These are phyloP conservation scores for Aspergillus sp. DNA, from an alignment of 2,329 filamentous ascomycete genomes.

Conservation along the genomic window DNA sequence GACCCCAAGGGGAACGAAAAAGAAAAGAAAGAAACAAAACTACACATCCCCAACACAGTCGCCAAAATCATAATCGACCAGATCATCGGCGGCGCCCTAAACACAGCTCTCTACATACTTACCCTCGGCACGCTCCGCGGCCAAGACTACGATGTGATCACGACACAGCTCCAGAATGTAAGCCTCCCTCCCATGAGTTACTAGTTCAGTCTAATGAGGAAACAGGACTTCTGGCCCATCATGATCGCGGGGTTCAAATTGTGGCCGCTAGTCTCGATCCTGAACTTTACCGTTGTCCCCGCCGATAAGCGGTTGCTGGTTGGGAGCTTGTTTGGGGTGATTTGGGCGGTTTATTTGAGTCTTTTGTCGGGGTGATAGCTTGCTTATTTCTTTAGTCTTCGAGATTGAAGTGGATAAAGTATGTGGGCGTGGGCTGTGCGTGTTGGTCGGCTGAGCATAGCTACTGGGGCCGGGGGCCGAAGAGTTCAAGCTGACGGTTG, in stretches of 20 bases:
- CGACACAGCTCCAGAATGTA: slow-evolving; percentile 28
- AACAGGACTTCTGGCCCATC: slow-evolving; percentile 31
- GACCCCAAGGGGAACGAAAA: slow-evolving; percentile 5
- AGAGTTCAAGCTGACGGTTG: too few species aligned
- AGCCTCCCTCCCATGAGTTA: slow-evolving; percentile 5
- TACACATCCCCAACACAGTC: slow-evolving; percentile 30
- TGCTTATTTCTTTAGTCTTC: background rate
- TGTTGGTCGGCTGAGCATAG: too few species aligned
- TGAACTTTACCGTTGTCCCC: slow-evolving; percentile 34
- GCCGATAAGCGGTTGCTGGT: slow-evolving; percentile 29
- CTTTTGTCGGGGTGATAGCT: slow-evolving; percentile 18
- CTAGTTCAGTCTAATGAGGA: too few species aligned
- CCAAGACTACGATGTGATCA: slow-evolving; percentile 24
- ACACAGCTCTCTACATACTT: slow-evolving; percentile 51
- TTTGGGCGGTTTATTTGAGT: slow-evolving; percentile 36
- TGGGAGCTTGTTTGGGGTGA: slow-evolving; percentile 29
- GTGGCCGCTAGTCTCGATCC: slow-evolving; percentile 34
- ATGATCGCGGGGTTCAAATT: slow-evolving; percentile 34
- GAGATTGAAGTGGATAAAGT: too few species aligned
- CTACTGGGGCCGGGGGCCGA: too few species aligned
- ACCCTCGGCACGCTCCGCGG: slow-evolving; percentile 47
- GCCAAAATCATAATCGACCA: slow-evolving; percentile 56
- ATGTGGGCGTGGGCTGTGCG: too few species aligned
- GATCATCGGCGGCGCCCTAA: slow-evolving; percentile 49
- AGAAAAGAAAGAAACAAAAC: slow-evolving; percentile 12